Base-by-base conservation (phyloP, 345 rosid species). In the Lumnitzera littorea region DNA sequence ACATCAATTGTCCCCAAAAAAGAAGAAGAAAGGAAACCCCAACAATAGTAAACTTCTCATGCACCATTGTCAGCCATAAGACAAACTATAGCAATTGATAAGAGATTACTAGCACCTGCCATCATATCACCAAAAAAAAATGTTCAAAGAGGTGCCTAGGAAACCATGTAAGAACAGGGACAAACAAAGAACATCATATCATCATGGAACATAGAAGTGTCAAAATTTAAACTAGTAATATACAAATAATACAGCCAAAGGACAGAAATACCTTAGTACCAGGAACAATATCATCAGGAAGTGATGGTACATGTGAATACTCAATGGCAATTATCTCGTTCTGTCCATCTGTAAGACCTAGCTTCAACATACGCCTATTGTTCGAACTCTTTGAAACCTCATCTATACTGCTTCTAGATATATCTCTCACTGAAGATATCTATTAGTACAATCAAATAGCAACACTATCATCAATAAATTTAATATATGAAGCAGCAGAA, bases 391-490 rank as follows among this genome's bases (percentile, higher is more conserved):
- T 82, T 5, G 84, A 56, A 61, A 72, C 67, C 11, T 77, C 83
- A 36, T 81, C 88, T 15, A 80, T 81, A 29, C 82, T 77, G 70
- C 94, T 87, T 59, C 72, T 79, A 29, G 94, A 80, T 58, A 87
- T 73, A 71, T 92, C 98, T 64, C 88, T 76, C 58, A 67, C 91
- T 12, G 86, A 81, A 63, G 74, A 74, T 73, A 89, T 74, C 96
- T 91, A 60, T 29, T 57, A 46, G 13, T 5, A 60, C 2, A 43
- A 13, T 16, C 13, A 51, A 50, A 41, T 20, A 58, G 16, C 12
- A 12, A 52, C 6, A 11, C 47, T 12, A n/a, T 3, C 16, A 16
- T 17, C 31, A 27, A 27, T 17, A 24, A 46, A 63, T n/a, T 5
- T 4, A 36, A 47, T 46, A 15, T 31, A 13, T 52, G 24, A 23